Evolutionary conservation across 352 stramenopile species (phyloP).

Genomic region (Globisporangium canariense): DNA sequence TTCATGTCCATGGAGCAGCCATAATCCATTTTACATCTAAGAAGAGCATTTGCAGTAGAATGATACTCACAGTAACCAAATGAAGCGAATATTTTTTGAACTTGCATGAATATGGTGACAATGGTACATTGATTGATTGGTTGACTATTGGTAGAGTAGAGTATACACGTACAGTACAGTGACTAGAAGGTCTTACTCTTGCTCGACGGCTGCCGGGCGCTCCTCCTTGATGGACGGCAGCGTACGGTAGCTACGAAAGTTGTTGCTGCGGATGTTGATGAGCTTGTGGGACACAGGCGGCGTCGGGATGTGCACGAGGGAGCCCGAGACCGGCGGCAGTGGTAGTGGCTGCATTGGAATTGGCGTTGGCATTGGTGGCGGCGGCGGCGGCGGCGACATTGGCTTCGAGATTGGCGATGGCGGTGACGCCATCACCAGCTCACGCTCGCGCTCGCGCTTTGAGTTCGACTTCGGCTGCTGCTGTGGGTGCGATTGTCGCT

Average conservation of each 20-base stretch:
- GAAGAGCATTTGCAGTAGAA: neutral
- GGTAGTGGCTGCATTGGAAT: neutral
- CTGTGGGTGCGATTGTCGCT: no score
- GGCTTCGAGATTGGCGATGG: conserved; percentile 1
- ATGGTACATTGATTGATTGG: neutral
- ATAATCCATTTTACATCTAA: neutral
- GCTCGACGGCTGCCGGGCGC: conserved; percentile 14
- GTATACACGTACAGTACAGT: neutral
- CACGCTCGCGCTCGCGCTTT: neutral
- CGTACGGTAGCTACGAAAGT: conserved; percentile 25
- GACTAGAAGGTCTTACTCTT: neutral
- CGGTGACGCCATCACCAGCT: neutral
- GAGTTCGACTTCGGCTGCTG: neutral
- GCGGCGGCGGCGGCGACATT: neutral
- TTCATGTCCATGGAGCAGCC: neutral
- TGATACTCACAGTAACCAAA: neutral
- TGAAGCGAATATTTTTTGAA: neutral
- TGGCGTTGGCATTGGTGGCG: no score
- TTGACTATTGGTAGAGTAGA: neutral
- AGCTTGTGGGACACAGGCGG: conserved; percentile 33
- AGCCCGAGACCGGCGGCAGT: neutral
- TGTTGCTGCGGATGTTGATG: conserved; percentile 52
- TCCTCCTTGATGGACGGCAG: conserved; percentile 44
- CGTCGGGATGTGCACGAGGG: conserved; percentile 2
- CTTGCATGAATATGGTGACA: neutral